These are phyloP conservation scores for Tieghemostelium lacteum DNA, from an alignment of 78 protist genomes.

Conservation along the genomic window DNA sequence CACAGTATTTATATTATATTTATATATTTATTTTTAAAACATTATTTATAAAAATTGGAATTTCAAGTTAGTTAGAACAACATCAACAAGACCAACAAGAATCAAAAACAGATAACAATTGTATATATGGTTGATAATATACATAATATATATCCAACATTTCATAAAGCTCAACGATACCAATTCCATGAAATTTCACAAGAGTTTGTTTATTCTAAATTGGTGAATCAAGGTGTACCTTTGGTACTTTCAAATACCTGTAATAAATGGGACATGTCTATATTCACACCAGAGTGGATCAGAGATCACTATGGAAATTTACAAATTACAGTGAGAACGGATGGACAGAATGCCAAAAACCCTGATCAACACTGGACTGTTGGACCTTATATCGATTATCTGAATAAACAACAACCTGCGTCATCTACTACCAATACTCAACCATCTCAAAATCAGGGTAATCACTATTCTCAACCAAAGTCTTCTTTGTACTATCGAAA, in stretches of 20 bases:
- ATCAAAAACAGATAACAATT: too few relatives aligned
- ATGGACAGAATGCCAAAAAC: background rate
- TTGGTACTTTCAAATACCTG: constrained; percentile 23
- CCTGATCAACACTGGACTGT: constrained; percentile 39
- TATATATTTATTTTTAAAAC: too few relatives aligned
- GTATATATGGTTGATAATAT: too few relatives aligned
- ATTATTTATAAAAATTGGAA: too few relatives aligned
- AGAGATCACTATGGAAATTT: constrained; percentile 15
- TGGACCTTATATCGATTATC: constrained; percentile 31
- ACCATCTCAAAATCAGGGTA: background rate
- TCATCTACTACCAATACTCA: background rate
- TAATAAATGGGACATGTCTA: constrained; percentile 12
- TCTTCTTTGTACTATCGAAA: constrained; percentile 17
- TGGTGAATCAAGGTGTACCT: constrained; percentile 24
- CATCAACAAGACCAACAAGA: too few relatives aligned
- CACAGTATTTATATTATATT: too few relatives aligned
- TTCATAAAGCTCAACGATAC: background rate
- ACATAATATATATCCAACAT: too few relatives aligned
- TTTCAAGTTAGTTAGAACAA: too few relatives aligned
- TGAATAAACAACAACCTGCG: background rate
- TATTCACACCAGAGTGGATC: constrained; percentile 24
- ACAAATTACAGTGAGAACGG: constrained; percentile 33
- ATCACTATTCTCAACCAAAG: background rate
- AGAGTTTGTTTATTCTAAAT: background rate
- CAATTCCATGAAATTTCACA: background rate